These are phyloP conservation scores for Citrus hindsii DNA, from an alignment of 345 rosid species.

Conservation along the genomic window DNA sequence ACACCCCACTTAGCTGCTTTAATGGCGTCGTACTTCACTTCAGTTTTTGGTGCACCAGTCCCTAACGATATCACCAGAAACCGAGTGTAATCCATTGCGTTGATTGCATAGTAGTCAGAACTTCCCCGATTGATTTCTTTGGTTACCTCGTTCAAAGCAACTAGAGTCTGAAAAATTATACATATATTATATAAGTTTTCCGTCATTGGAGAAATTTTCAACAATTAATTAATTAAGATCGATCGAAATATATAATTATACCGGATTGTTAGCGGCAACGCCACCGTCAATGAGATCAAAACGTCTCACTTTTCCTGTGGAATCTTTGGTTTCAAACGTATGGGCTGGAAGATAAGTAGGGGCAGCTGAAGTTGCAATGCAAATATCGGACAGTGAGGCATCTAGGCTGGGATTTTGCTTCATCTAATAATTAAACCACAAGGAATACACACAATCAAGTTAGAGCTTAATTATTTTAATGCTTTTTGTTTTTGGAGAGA, in stretches of 20 bases:
- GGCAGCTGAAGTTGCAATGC: constrained; percentile 63
- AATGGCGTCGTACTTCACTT: constrained; percentile 27
- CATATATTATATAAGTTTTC: too few relatives aligned
- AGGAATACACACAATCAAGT: too few relatives aligned
- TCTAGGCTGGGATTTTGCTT: too few relatives aligned
- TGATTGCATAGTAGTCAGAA: constrained; percentile 18
- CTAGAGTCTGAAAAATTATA: constrained; percentile 26
- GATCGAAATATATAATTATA: neutral
- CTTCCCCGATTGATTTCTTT: constrained; percentile 21
- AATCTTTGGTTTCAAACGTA: constrained; percentile 32
- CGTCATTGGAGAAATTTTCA: too few relatives aligned
- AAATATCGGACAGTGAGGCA: constrained; percentile 55
- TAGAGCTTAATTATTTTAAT: too few relatives aligned
- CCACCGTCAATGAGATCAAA: constrained; percentile 79
- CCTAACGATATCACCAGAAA: constrained; percentile 40
- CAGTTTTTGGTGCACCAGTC: constrained; percentile 24
- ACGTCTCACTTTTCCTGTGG: constrained; percentile 27
- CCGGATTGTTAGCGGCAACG: constrained; percentile 64
- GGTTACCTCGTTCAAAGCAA: constrained; percentile 41
- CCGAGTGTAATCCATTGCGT: constrained; percentile 30
- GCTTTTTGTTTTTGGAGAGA: too few relatives aligned
- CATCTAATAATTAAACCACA: too few relatives aligned
- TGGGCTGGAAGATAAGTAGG: constrained; percentile 67
- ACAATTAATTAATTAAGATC: neutral
- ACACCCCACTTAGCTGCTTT: constrained; percentile 41